phyloP scores from a whole-genome alignment of 1,284 basidiomycete genomes.

The Cystobasidium slooffiae region DNA sequence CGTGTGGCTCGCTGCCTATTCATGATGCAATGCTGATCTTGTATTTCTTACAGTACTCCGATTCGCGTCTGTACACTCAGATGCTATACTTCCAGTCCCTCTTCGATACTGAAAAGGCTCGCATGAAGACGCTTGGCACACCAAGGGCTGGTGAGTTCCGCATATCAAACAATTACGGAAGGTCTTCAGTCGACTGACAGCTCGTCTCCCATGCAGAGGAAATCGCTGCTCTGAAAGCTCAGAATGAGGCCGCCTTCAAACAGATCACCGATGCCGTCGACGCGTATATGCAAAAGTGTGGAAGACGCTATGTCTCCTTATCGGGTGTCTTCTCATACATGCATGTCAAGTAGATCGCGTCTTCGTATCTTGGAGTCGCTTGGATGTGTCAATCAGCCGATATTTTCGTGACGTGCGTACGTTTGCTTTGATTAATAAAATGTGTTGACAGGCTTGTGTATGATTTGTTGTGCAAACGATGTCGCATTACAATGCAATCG shows the following conservation, averaged over 20 bases:
- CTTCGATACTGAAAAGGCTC: slow-evolving; percentile 73
- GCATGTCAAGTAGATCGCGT: slow-evolving; percentile 53
- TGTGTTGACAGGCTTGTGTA: too few species aligned
- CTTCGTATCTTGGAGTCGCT: neutral
- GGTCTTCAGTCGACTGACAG: neutral
- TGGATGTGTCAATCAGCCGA: too few species aligned
- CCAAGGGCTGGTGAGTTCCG: slow-evolving; percentile 62
- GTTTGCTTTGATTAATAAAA: neutral
- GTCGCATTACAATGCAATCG: too few species aligned
- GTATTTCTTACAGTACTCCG: slow-evolving; percentile 69
- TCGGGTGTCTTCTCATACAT: slow-evolving; percentile 76
- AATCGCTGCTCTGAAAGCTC: slow-evolving; percentile 62
- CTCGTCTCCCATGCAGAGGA: slow-evolving; percentile 61
- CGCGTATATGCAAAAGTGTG: slow-evolving; percentile 79
- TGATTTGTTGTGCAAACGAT: too few species aligned
- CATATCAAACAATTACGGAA: neutral
- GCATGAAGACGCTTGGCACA: slow-evolving; percentile 62
- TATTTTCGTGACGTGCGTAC: too few species aligned
- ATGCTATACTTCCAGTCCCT: slow-evolving; percentile 77
- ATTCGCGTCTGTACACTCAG: slow-evolving; percentile 82
- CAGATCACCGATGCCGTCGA: slow-evolving; percentile 67
- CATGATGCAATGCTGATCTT: neutral
- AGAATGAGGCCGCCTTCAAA: slow-evolving; percentile 64
- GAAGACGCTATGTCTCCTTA: slow-evolving; percentile 83
- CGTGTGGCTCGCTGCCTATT: slow-evolving; percentile 50